A percentile compares a stretch with the other conserved stretches of the same genome.
Evolutionary conservation across 139 green algal species (phyloP).

Genomic region (Chlamydomonas sphaeroides): DNA sequence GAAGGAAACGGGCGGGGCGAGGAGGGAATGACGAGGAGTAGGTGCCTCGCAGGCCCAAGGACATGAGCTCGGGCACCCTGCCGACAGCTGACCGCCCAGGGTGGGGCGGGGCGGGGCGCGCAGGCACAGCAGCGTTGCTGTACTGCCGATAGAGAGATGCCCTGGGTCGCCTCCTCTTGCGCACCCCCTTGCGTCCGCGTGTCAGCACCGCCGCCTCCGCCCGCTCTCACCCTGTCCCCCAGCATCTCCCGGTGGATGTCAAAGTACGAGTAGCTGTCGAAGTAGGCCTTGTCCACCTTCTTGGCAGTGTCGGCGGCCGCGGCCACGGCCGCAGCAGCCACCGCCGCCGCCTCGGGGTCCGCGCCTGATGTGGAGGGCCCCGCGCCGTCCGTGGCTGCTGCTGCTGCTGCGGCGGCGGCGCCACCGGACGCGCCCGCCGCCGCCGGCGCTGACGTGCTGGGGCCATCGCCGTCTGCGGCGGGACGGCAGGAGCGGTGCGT

Average conservation of each 20-base stretch:
- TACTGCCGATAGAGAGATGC: too few relatives aligned
- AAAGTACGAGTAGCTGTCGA: slow-evolving; percentile 90
- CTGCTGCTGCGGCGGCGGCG: neutral
- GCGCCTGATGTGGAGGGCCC: neutral
- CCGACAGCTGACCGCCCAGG: too few relatives aligned
- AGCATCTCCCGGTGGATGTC: slow-evolving; percentile 96
- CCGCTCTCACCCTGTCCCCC: slow-evolving; percentile 75
- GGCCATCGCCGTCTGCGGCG: neutral
- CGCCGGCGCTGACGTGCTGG: neutral
- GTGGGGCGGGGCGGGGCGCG: too few relatives aligned
- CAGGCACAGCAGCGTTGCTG: too few relatives aligned
- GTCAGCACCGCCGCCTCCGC: neutral
- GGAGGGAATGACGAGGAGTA: too few relatives aligned
- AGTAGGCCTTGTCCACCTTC: slow-evolving; percentile 84
- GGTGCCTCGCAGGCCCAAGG: too few relatives aligned
- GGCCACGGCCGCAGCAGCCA: neutral
- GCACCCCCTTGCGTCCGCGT: too few relatives aligned
- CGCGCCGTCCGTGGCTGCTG: neutral
- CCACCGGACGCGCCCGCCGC: neutral
- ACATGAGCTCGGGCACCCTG: too few relatives aligned
- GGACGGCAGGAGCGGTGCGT: too few relatives aligned
- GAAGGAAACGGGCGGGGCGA: too few relatives aligned
- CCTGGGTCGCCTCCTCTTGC: too few relatives aligned
- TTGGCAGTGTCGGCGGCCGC: neutral
- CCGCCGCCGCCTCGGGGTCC: neutral